A percentile compares a stretch with the other conserved stretches of the same genome.
phyloP scores from a whole-genome alignment of 768 basidiomycete genomes.

The Naganishia randhawae region DNA sequence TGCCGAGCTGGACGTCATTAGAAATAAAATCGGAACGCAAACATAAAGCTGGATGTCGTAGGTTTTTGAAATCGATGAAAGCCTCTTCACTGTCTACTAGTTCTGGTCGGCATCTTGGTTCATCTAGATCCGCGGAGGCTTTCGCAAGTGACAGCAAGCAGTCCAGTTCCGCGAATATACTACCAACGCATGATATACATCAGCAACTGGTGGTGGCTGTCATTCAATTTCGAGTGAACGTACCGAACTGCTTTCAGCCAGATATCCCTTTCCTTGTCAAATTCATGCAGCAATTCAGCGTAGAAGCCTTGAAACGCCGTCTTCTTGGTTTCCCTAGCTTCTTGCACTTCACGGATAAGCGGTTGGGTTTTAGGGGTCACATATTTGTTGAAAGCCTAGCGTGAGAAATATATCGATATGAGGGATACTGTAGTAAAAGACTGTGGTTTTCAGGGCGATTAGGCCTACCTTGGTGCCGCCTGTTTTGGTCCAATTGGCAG shows the following conservation, averaged over 20 bases:
- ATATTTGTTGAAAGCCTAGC: slow-evolving; percentile 70
- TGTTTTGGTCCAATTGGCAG: slow-evolving; percentile 76
- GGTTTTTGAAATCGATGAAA: slow-evolving; percentile 77
- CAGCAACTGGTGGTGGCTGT: no score
- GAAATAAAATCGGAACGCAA: slow-evolving; percentile 79
- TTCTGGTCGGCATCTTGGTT: slow-evolving; percentile 87
- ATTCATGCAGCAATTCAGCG: slow-evolving; percentile 43
- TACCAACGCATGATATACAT: slow-evolving; percentile 34
- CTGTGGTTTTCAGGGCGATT: not conserved
- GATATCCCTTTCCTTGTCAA: slow-evolving; percentile 45
- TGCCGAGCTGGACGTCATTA: slow-evolving; percentile 83
- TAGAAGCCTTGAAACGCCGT: slow-evolving; percentile 79
- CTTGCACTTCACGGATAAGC: slow-evolving; percentile 77
- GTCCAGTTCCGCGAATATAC: slow-evolving; percentile 90
- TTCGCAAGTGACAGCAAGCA: slow-evolving; percentile 89
- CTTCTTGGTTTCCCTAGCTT: slow-evolving; percentile 83
- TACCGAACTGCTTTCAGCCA: slow-evolving; percentile 49
- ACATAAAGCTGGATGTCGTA: slow-evolving; percentile 83
- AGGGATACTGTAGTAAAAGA: no score
- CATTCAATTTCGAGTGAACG: slow-evolving; percentile 27
- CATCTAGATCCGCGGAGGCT: slow-evolving; percentile 80
- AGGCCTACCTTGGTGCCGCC: slow-evolving; percentile 69
- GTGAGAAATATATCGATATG: slow-evolving; percentile 10
- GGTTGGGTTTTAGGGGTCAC: slow-evolving; percentile 67
- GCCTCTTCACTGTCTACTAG: slow-evolving; percentile 77